Base-by-base conservation (phyloP, 2,329 filamentous ascomycete species). In the Fusarium oxysporum region DNA sequence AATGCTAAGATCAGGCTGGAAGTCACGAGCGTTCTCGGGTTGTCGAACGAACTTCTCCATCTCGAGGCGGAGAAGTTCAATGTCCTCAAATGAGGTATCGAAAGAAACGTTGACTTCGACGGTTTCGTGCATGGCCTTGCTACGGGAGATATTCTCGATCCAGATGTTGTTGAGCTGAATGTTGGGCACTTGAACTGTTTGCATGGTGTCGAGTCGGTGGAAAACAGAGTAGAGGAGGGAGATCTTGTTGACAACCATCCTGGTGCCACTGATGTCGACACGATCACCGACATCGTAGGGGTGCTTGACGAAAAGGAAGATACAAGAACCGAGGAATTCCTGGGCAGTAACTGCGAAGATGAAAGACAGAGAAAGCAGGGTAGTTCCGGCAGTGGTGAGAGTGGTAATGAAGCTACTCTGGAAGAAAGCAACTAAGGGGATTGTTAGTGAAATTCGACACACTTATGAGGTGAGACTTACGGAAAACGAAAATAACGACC, bases 241-340 rank as follows among this genome's bases (percentile, higher is more conserved):
- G 77, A 98, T 98, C 80, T 95, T 93, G 82, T 98, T 95, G 16
- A 99, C 96, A 8, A 94, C 87, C 75, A 97, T 90, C 76, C 91
- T 87, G 73, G 92, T 87, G 21, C 86, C 86, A 58, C 81, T 84
- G 72, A 98, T 92, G 77, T 98, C 95, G 47, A 98, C 93, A 32
- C 96, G 92, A 81, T 99, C 96, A 69, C 96, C 95, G 28, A 98
- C 95, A 80, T 99, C 96, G 81, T 93, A 98, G 0, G 96, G 96
- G 81, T 99, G 96, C 86, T 99, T 99, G 85, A 98, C 94, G 78
- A 99, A 99, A 3, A 99, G 86, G 86, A 99, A 99, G 78, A 99
- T 97, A 85, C 96, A 98, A 41, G 95, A 98, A 78, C 96, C 96
- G n/a, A 99, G 89, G 72, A 99, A 93, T 82, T 99, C 96, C 82